Percentiles rank a stretch among this genome's conserved stretches.
These are phyloP conservation scores for Pseudocercospora pini-densiflorae DNA, from an alignment of 2,329 filamentous ascomycete genomes.

Conservation along the genomic window DNA sequence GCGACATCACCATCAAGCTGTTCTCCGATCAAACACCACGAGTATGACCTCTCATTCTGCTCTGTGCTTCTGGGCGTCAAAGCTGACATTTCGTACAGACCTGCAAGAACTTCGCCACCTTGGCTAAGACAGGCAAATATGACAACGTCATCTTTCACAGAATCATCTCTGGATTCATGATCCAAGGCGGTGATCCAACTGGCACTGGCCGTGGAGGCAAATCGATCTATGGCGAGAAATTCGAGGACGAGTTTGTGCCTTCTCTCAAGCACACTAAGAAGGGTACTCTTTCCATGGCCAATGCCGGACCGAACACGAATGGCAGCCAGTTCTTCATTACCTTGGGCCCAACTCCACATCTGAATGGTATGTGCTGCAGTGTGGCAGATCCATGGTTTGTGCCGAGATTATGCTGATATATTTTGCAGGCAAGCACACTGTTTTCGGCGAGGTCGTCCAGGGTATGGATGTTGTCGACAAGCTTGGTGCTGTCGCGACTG, in stretches of 20 bases:
- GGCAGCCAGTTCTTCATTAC: constrained; percentile 99
- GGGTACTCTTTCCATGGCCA: constrained; percentile 91
- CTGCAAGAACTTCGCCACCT: constrained; percentile 42
- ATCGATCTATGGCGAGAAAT: constrained; percentile 83
- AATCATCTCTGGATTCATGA: constrained; percentile 89
- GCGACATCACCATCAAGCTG: constrained; percentile 41
- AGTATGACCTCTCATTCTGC: constrained; percentile 20
- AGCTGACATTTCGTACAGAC: constrained; percentile 29
- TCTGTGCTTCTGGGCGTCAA: background rate
- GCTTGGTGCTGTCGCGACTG: constrained; percentile 86
- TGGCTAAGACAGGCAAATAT: constrained; percentile 41
- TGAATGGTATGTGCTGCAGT: constrained; percentile 54
- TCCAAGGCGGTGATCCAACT: constrained; percentile 64
- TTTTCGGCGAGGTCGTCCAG: constrained; percentile 87
- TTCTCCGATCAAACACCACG: constrained; percentile 39
- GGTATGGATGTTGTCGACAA: constrained; percentile 91
- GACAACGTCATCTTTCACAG: constrained; percentile 44
- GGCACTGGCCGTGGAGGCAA: constrained; percentile 64
- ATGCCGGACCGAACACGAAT: constrained; percentile 89
- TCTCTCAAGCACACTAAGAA: constrained; percentile 74
- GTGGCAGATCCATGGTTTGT: background rate
- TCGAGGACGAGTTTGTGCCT: constrained; percentile 88
- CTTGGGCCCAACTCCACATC: constrained; percentile 61
- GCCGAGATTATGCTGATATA: constrained; percentile 13
- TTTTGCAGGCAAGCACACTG: constrained; percentile 78